Conservation (phyloP, 2,329 filamentous ascomycete species). For the Penicillium sp. region DNA sequence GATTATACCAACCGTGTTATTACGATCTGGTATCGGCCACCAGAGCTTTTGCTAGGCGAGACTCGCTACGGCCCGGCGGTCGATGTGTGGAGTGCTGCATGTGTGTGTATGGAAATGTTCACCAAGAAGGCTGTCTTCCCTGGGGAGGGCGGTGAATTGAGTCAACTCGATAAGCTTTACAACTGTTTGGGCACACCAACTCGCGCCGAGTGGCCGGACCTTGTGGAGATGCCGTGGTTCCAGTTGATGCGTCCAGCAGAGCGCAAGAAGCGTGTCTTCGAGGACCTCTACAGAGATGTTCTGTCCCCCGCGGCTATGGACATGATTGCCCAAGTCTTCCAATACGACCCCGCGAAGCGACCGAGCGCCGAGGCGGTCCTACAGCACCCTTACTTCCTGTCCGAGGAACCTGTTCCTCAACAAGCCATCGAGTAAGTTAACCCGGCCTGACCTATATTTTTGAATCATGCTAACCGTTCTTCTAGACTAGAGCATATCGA, state of each 20-base stretch:
- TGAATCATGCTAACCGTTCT: slow-evolving; percentile 2
- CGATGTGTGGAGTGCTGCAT: slow-evolving; percentile 96
- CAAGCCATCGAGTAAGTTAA: slow-evolving; percentile 75
- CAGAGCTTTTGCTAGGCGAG: slow-evolving; percentile 85
- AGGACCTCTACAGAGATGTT: slow-evolving; percentile 74
- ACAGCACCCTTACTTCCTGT: slow-evolving; percentile 81
- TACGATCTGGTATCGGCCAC: slow-evolving; percentile 95
- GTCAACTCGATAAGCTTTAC: slow-evolving; percentile 96
- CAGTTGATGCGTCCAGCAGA: slow-evolving; percentile 79
- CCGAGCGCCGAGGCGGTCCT: slow-evolving; percentile 82
- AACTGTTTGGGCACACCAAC: slow-evolving; percentile 85
- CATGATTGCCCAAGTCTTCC: slow-evolving; percentile 78
- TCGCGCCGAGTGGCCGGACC: slow-evolving; percentile 77
- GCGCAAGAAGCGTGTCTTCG: slow-evolving; percentile 71
- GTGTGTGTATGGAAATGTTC: slow-evolving; percentile 95
- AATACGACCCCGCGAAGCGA: slow-evolving; percentile 79
- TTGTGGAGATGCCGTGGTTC: slow-evolving; percentile 96
- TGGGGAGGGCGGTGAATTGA: slow-evolving; percentile 92
- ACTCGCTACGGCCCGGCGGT: slow-evolving; percentile 87
- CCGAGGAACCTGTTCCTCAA: slow-evolving; percentile 71
- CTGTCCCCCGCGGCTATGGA: slow-evolving; percentile 80
- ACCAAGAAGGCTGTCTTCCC: slow-evolving; percentile 91
- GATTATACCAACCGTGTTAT: slow-evolving; percentile 99
- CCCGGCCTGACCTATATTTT: neutral
- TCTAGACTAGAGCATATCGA: slow-evolving; percentile 71